Evolutionary conservation across 2,329 filamentous ascomycete genomes (phyloP), one percentile per base, ranked within the genome.

Genomic region (Xylariaceae sp.): DNA sequence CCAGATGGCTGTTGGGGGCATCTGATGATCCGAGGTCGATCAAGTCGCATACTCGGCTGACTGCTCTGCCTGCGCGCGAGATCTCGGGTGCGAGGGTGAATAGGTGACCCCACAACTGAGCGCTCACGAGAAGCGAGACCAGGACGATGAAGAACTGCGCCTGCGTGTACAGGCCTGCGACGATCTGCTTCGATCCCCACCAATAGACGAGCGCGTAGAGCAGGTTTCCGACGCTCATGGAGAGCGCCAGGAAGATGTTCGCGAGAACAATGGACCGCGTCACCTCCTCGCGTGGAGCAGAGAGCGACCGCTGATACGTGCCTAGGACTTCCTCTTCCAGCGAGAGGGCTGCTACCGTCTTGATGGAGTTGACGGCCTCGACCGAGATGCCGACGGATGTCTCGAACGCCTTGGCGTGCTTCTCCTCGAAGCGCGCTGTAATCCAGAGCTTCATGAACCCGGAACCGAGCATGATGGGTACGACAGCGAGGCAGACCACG

Each of bases 131-230:
- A 50, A 89, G 74, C 4, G 83, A 73, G 5, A 84, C 71, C 3
- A 87, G 68, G 6, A 88, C 81, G 51, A 85, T 83, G 58, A 88
- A 80, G 63, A 88, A 88, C n/a, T 83, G 73, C 21, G 79, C 76
- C 30, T 74, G 74, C 3, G 64, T 69, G 49, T 83, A 83, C 40
- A 76, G 65, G 4, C 83, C 83, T 29, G 72, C 68, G 36, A 80
- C 73, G 43, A 88, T 85, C 46, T 79, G 76, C 50, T 76, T 81
- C 0, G 83, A 73, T 3, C 84, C 84, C 83, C 84, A 89, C 82
- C 83, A 89, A 60, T 87, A 88, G 1, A 83, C 81, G 38, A 89
- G 73, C 0, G 83, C 81, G 53, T 88, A 85, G 17, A 87, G 76
- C 35, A 85, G 69, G 52, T 82, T 83, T 14, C 78, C 74, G 8